Conservation (phyloP, 106 monocot genomes). For the Apostasia shenzhenica region DNA sequence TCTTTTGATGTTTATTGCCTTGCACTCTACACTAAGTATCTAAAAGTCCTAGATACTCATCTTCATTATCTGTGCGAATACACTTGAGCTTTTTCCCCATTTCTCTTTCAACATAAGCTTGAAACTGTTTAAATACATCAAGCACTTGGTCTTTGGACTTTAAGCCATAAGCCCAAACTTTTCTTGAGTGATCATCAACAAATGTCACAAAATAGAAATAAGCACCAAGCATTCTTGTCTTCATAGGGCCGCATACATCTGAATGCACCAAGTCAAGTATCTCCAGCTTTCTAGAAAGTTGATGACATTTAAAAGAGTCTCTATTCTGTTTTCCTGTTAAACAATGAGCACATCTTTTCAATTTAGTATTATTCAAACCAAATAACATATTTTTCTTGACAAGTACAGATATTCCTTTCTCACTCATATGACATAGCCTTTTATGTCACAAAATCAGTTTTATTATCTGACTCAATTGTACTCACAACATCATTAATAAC, state of each 20-base stretch:
- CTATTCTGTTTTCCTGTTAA: neutral
- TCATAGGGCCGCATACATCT: constrained; percentile 10
- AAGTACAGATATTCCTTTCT: neutral
- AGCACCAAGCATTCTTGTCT: neutral
- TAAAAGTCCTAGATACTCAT: neutral
- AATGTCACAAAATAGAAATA: constrained; percentile 6
- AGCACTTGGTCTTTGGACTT: constrained; percentile 3
- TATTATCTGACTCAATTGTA: neutral
- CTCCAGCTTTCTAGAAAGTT: neutral
- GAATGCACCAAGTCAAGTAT: neutral
- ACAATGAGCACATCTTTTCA: constrained; percentile 2
- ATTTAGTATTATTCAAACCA: neutral
- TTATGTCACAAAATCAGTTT: constrained; percentile 1
- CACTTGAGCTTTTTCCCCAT: constrained; percentile 3
- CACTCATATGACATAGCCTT: constrained; percentile 1
- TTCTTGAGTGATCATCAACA: constrained; percentile 4
- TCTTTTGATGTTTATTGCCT: constrained; percentile 3
- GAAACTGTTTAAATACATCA: constrained; percentile 3
- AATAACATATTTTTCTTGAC: neutral
- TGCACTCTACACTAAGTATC: neutral
- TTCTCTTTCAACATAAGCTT: neutral
- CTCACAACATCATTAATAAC: neutral
- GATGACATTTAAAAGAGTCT: too few species aligned
- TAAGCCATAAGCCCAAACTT: neutral
- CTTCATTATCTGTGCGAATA: constrained; percentile 6